Evolutionary conservation across 164 flowering plant species (phyloP).

Genomic region (Vitis rupestris): DNA sequence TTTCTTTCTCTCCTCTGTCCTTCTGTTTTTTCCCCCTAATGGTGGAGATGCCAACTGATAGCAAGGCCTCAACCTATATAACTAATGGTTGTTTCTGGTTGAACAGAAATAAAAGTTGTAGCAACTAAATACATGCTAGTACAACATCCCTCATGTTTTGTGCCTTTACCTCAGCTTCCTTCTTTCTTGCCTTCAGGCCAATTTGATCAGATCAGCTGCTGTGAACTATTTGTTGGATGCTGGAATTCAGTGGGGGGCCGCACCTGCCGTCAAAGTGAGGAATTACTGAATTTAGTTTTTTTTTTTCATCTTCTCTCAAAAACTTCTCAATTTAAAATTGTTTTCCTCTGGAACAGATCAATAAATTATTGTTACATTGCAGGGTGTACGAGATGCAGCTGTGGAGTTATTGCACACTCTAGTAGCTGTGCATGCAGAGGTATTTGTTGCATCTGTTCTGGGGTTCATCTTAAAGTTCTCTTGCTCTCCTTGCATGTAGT

Average conservation of each 20-base stretch:
- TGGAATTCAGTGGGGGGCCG: conserved; percentile 93
- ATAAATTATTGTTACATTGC: conserved; percentile 17
- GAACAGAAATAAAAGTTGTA: too few species aligned
- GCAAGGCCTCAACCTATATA: too few species aligned
- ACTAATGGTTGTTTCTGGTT: too few species aligned
- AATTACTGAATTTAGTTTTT: conserved; percentile 2
- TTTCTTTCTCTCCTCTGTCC: too few species aligned
- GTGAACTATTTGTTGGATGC: conserved; percentile 78
- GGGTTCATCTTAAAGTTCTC: neutral
- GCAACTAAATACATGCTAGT: neutral
- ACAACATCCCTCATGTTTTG: neutral
- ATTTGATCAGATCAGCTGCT: conserved; percentile 80
- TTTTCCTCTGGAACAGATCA: neutral
- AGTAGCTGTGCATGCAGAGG: conserved; percentile 98
- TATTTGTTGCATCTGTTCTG: conserved; percentile 17
- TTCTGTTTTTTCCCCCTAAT: too few species aligned
- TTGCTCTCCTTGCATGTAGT: neutral
- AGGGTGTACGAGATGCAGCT: conserved; percentile 97
- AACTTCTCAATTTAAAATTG: neutral
- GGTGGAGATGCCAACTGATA: too few species aligned
- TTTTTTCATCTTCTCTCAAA: neutral
- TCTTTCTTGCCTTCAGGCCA: conserved; percentile 52
- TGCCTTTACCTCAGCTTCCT: neutral
- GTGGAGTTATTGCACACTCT: conserved; percentile 88
- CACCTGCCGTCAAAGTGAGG: conserved; percentile 87